Base-by-base conservation (phyloP, 2,329 filamentous ascomycete species). In the Stagonosporopsis tanaceti region DNA sequence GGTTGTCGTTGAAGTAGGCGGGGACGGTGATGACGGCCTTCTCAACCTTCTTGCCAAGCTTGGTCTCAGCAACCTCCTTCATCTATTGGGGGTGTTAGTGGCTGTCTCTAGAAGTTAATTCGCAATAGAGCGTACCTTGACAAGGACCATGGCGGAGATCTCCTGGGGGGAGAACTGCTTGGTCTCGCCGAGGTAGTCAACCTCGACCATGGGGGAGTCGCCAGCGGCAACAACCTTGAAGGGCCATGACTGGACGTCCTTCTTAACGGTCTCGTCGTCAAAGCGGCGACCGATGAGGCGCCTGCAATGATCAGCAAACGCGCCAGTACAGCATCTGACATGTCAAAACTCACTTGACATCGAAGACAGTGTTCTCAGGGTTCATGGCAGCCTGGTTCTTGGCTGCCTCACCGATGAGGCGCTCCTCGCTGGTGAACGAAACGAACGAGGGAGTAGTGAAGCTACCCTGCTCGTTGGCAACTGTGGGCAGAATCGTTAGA, bases 301-400 rank as follows among this genome's bases (percentile, higher is more conserved):
- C 90, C 93, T 97, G 55, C 15, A 28, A 61, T 59, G 40, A 70
- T 80, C 69, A 80, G 76, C 58, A 62, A 50, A 17, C 24, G 25
- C 24, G 6, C 54, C 42, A 14, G 37, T 39, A 50, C 20, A 32
- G 41, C 8, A 20, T 30, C 54, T 15, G 37, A 52, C 25, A 3
- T 37, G 24, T n/a, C 25, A 37, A 47, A 83, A 59, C 90, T 83
- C 81, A 95, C 93, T 98, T 99, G 88, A 97, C 91, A 83, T 99
- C 95, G 84, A 98, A 99, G 83, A 99, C 87, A 73, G 95, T 99
- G 87, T 98, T 98, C 79, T 82, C 82, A 65, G 95, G 95, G 91
- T 99, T 99, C 92, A 98, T 97, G 77, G 95, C 94, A 78, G 94
- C 95, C 89, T 97, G 93, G 87, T 99, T 99, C 91, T 98, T 99